phyloP scores from a whole-genome alignment of 2,329 filamentous ascomycete genomes.

The Cylindrodendrum hubeiense region DNA sequence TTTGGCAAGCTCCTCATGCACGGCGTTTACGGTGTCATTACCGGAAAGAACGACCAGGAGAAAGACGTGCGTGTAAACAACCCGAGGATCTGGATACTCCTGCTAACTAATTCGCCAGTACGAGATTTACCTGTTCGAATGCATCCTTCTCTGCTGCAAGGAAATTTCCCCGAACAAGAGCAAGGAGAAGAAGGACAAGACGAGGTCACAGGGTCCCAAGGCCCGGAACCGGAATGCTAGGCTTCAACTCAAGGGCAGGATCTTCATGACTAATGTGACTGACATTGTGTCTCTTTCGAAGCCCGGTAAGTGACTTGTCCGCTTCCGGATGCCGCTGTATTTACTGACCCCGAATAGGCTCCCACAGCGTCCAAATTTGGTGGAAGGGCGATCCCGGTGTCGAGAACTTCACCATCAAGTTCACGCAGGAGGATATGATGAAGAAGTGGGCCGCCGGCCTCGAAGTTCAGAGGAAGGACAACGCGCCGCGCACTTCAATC shows the following conservation, averaged over 20 bases:
- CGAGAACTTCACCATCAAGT: slow-evolving; percentile 96
- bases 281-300: slow-evolving; percentile 90
- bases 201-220: slow-evolving; percentile 68
- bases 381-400: slow-evolving; percentile 98
- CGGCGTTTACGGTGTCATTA: slow-evolving; percentile 92
- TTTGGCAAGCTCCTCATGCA: slow-evolving; percentile 91
- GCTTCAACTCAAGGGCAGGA: slow-evolving; percentile 93
- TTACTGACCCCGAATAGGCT: slow-evolving; percentile 68
- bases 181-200: slow-evolving; percentile 81
- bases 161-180: slow-evolving; percentile 87
- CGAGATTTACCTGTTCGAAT: slow-evolving; percentile 97
- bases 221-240: slow-evolving; percentile 77
- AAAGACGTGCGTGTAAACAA: slow-evolving; percentile 74
- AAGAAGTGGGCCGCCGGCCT: slow-evolving; percentile 90
- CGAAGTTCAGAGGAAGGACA: slow-evolving; percentile 78
- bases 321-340: slow-evolving; percentile 7
- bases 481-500: slow-evolving; percentile 61
- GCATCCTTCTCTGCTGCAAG: slow-evolving; percentile 96
- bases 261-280: slow-evolving; percentile 99
- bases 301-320: slow-evolving; percentile 72
- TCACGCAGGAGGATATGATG: slow-evolving; percentile 91
- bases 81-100: slow-evolving; percentile 41
- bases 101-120: slow-evolving; percentile 70
- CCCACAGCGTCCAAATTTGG: slow-evolving; percentile 96
- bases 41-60: slow-evolving; percentile 89